A percentile compares a stretch with the other conserved stretches of the same genome.
These are phyloP conservation scores for Gaeumannomyces tritici DNA, from an alignment of 2,329 filamentous ascomycete species.

Conservation along the genomic window DNA sequence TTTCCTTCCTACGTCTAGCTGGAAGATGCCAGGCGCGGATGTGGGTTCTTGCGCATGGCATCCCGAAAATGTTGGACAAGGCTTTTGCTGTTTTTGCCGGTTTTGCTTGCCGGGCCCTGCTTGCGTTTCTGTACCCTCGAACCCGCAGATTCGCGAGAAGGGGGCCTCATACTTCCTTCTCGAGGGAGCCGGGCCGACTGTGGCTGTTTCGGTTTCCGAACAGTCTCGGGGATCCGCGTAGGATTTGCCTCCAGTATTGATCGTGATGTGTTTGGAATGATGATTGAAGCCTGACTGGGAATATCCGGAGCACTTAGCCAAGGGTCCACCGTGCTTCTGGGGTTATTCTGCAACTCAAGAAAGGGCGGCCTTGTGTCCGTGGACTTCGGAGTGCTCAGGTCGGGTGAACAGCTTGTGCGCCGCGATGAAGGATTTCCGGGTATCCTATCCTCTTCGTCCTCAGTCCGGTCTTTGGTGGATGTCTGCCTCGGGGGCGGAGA, in stretches of 20 bases:
- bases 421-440: not conserved
- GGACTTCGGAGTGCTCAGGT: not conserved
- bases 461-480: not conserved
- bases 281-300: not conserved
- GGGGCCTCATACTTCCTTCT: not conserved
- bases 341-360: not conserved
- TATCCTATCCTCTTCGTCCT: not conserved
- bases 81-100: not conserved
- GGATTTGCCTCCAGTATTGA: not conserved
- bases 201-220: not conserved
- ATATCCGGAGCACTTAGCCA: not conserved
- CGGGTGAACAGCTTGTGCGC: not conserved
- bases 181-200: too few species aligned
- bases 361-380: not conserved
- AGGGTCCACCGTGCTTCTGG: not conserved
- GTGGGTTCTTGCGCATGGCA: not conserved
- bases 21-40: not conserved
- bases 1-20: not conserved
- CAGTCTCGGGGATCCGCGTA: conserved; percentile 1
- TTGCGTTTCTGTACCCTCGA: not conserved
- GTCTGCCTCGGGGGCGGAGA: not conserved
- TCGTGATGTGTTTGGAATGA: conserved; percentile 3
- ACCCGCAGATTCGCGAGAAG: too few species aligned
- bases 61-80: not conserved
- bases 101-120: not conserved